A percentile compares a stretch with the other conserved stretches of the same genome.
Conservation (phyloP, 768 basidiomycete species). For the Hygrophorus pudorinus region DNA sequence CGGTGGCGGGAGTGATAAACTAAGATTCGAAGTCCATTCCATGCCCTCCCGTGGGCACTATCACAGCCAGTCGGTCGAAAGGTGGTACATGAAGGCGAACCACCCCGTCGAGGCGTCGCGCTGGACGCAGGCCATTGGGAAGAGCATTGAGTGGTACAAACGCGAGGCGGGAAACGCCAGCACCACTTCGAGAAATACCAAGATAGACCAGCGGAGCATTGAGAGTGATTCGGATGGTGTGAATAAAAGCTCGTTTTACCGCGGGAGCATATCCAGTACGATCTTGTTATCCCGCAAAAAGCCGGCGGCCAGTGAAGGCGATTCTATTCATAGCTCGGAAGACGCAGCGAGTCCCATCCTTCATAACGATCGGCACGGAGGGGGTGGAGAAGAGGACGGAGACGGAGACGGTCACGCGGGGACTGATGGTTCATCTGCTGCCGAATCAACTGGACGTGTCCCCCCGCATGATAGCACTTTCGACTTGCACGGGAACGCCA, state of each 20-base stretch:
- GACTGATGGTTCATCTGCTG: constrained; percentile 30
- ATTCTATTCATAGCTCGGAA: constrained; percentile 2
- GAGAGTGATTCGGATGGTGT: constrained; percentile 38
- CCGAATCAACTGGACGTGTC: constrained; percentile 25
- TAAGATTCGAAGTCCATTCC: constrained; percentile 78
- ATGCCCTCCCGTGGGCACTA: constrained; percentile 37
- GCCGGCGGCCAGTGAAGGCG: background rate
- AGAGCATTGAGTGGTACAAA: constrained; percentile 64
- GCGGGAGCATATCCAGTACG: background rate
- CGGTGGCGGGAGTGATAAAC: constrained; percentile 46
- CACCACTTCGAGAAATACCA: constrained; percentile 9
- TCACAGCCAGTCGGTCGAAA: constrained; percentile 45
- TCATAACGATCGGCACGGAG: constrained; percentile 10
- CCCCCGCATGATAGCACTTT: constrained; percentile 54
- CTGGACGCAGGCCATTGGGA: constrained; percentile 71
- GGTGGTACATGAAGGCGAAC: constrained; percentile 78
- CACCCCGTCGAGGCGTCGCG: constrained; percentile 85
- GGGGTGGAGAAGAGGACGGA: constrained; percentile 12
- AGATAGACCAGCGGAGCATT: constrained; percentile 26
- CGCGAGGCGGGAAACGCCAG: constrained; percentile 19
- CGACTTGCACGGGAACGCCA: constrained; percentile 60
- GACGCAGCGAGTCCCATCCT: constrained; percentile 16
- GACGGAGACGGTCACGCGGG: constrained; percentile 16
- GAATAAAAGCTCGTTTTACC: background rate
- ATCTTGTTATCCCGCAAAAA: background rate